Base-by-base conservation (phyloP, 495 filamentous ascomycete species). In the Hypoxylon fuscum region DNA sequence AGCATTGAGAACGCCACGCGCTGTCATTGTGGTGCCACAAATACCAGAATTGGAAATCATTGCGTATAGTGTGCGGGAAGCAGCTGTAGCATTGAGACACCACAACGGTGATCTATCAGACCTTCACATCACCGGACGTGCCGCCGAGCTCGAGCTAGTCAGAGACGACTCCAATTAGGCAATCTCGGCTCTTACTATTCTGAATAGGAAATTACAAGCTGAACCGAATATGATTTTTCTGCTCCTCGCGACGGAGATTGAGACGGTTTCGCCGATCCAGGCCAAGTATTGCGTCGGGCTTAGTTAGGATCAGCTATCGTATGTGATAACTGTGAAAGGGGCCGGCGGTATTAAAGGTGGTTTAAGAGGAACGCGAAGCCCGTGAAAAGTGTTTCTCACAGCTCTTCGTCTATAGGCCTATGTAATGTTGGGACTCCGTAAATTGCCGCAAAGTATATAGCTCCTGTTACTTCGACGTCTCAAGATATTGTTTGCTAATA, bases 401-500 rank as follows among this genome's bases (percentile, higher is more conserved):
- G 9, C 14, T 31, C 23, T 35, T 32, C 22, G 20, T 32, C 17
- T 8, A 32, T n/a, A 54, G 43, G 34, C 25, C 3, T 18, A 43
- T 32, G 42, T 43, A 27, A 59, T 64, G 55, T 55, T 63, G 45
- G 37, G 58, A 17, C 45, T 50, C 55, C 55, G 55, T 54, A 64
- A 55, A 55, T 14, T 59, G 38, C 48, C 48, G 61, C 55, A 55
- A 55, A 64, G 60, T 64, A 58, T 27, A 31, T 21, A 32, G 2
- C 14, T 7, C 18, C 6, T 9, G 2, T 25, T 22, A 10, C 25
- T 18, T 47, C 29, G 15, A 37, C 10, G 23, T 6, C 5, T 25
- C 7, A 18, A 38, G 11, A 38, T 32, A 42, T 46, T 54, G 20
- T 53, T 41, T 35, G 12, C 20, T 18, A 38, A 38, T n/a, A 27